Evolutionary conservation across 1,139 yeast genomes (phyloP).

Genomic region (Eremothecium cymbalariae): DNA sequence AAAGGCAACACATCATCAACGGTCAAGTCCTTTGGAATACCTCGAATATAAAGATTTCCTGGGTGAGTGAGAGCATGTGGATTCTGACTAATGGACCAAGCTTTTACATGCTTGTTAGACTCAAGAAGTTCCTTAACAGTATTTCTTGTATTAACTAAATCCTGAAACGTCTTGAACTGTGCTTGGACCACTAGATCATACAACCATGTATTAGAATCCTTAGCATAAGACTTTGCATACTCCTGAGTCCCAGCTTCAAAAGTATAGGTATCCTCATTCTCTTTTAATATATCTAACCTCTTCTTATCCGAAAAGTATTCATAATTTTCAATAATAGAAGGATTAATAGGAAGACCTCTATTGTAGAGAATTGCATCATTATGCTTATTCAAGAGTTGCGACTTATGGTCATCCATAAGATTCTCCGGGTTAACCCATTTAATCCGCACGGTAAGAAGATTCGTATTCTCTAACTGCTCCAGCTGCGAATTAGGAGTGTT

Average conservation of each 20-base stretch:
- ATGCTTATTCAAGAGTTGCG: conserved; percentile 10
- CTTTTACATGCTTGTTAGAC: conserved; percentile 10
- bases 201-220: conserved; percentile 13
- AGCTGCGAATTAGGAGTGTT: conserved; percentile 14
- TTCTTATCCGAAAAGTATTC: conserved; percentile 23
- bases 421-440: conserved; percentile 16
- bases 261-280: conserved; percentile 18
- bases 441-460: conserved; percentile 23
- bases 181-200: conserved; percentile 26
- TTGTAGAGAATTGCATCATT: conserved; percentile 13
- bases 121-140: conserved; percentile 9
- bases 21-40: conserved; percentile 37
- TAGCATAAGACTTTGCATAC: conserved; percentile 13
- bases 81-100: conserved; percentile 28
- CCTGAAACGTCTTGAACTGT: conserved; percentile 22
- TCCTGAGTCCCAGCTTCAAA: conserved; percentile 23
- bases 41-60: conserved; percentile 54
- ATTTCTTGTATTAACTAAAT: conserved; percentile 11
- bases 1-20: conserved; percentile 35
- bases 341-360: conserved; percentile 20
- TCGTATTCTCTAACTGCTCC: conserved; percentile 28
- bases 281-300: conserved; percentile 18
- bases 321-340: conserved; percentile 24
- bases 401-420: conserved; percentile 8
- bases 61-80: conserved; percentile 50